A percentile compares a stretch with the other conserved stretches of the same genome.
phyloP scores from a whole-genome alignment of 2,329 filamentous ascomycete genomes.

The Aspergillus terreus region DNA sequence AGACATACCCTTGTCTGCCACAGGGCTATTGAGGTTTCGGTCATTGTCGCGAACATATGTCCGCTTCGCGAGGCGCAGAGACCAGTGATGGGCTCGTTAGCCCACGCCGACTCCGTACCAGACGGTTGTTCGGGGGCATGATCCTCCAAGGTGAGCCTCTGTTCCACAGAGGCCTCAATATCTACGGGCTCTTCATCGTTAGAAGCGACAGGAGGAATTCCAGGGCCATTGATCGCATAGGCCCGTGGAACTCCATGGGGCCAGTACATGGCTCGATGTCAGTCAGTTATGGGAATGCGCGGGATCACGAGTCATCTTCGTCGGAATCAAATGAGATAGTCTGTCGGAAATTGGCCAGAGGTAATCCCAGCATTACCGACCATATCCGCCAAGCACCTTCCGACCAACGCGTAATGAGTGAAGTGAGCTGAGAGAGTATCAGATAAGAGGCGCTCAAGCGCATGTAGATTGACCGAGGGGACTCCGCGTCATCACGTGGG shows the following conservation, averaged over 20 bases:
- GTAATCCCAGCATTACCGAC: conserved; percentile 16
- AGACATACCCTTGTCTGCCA: conserved; percentile 86
- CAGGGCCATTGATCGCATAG: conserved; percentile 46
- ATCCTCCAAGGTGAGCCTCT: conserved; percentile 24
- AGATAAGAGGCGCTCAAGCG: not conserved
- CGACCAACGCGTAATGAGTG: conserved; percentile 2
- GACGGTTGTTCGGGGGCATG: conserved; percentile 20
- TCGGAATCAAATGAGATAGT: conserved; percentile 15
- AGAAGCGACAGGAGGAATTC: conserved; percentile 26
- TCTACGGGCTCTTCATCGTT: conserved; percentile 22
- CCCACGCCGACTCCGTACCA: conserved; percentile 36
- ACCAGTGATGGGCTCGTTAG: conserved; percentile 66
- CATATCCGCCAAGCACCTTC: conserved; percentile 17
- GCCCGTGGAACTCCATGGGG: conserved; percentile 48
- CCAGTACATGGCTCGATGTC: conserved; percentile 46
- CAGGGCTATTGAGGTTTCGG: conserved; percentile 77
- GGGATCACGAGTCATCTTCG: conserved; percentile 39
- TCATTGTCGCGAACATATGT: conserved; percentile 83
- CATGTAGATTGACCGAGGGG: not conserved
- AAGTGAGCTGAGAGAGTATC: not conserved
- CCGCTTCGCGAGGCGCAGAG: conserved; percentile 75
- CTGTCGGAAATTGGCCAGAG: conserved; percentile 19
- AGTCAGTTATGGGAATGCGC: conserved; percentile 23
- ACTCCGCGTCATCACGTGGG: not conserved
- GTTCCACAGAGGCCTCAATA: conserved; percentile 15